Conservation (phyloP, 768 basidiomycete genomes). For the Boletus reticulatus region DNA sequence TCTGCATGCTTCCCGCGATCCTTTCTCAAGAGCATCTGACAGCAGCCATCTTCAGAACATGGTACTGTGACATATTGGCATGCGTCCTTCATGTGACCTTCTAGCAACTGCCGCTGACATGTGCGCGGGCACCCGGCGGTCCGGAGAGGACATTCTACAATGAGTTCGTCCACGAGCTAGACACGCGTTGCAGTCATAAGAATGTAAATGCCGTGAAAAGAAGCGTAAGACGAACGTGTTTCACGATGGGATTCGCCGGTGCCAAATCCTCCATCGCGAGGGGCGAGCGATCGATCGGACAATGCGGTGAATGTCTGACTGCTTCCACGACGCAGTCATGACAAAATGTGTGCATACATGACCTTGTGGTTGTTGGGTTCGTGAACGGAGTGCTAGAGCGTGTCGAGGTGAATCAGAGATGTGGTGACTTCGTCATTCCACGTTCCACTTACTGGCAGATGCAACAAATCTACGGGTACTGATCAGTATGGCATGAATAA, state of each 20-base stretch:
- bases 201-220: not conserved
- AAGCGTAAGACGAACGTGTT: constrained; percentile 41
- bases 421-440: not conserved
- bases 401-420: constrained; percentile 8
- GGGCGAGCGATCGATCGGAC: constrained; percentile 81
- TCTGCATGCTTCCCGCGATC: constrained; percentile 44
- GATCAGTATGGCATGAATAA: not conserved
- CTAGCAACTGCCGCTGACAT: constrained; percentile 66
- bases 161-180: constrained; percentile 81
- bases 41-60: constrained; percentile 50
- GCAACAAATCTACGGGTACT: constrained; percentile 60
- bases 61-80: constrained; percentile 57
- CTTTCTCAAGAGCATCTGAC: constrained; percentile 41
- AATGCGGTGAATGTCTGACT: constrained; percentile 63
- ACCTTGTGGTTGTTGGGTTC: constrained; percentile 69
- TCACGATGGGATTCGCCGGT: constrained; percentile 72
- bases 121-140: constrained; percentile 58
- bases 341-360: constrained; percentile 88
- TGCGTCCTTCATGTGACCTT: constrained; percentile 55
- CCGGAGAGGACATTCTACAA: constrained; percentile 67
- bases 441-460: constrained; percentile 57
- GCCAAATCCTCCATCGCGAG: constrained; percentile 56
- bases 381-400: constrained; percentile 61
- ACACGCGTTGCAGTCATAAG: constrained; percentile 7
- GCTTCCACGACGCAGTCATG: constrained; percentile 75